These are phyloP conservation scores for Arachis monticola DNA, from an alignment of 331 rosid genomes.

Conservation along the genomic window DNA sequence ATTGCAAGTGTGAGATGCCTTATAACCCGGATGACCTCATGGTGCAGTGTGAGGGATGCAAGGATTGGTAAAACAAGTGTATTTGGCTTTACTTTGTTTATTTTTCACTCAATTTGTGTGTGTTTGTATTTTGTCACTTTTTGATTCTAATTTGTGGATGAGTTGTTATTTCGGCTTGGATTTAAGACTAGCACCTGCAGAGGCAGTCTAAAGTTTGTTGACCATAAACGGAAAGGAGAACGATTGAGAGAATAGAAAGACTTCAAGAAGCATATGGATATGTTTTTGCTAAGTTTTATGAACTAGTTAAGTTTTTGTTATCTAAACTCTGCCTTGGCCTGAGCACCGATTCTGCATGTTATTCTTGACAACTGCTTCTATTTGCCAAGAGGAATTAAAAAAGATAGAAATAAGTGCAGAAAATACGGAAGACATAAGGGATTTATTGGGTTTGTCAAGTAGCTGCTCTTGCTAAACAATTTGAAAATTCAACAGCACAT, in stretches of 20 bases:
- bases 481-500: background rate
- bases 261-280: conserved; percentile 21
- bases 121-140: background rate
- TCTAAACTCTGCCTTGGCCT: conserved; percentile 33
- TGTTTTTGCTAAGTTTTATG: conserved; percentile 23
- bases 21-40: conserved; percentile 79
- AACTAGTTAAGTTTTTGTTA: background rate
- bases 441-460: background rate
- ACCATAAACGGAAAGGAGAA: conserved; percentile 3
- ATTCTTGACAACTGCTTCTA: conserved; percentile 12
- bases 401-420: conserved; percentile 2
- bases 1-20: conserved; percentile 99
- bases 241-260: background rate
- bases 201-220: background rate
- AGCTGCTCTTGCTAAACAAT: background rate
- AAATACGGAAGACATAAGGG: background rate
- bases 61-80: conserved; percentile 53
- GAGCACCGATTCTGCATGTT: background rate
- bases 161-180: background rate
- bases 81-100: conserved; percentile 37
- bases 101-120: background rate
- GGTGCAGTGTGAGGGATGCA: conserved; percentile 65
- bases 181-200: background rate
- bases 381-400: conserved; percentile 16
- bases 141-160: conserved; percentile 11